Percentiles rank a stretch among this genome's conserved stretches.
Evolutionary conservation across 2,329 filamentous ascomycete species (phyloP).

Genomic region (Trichoderma atrobrunneum): DNA sequence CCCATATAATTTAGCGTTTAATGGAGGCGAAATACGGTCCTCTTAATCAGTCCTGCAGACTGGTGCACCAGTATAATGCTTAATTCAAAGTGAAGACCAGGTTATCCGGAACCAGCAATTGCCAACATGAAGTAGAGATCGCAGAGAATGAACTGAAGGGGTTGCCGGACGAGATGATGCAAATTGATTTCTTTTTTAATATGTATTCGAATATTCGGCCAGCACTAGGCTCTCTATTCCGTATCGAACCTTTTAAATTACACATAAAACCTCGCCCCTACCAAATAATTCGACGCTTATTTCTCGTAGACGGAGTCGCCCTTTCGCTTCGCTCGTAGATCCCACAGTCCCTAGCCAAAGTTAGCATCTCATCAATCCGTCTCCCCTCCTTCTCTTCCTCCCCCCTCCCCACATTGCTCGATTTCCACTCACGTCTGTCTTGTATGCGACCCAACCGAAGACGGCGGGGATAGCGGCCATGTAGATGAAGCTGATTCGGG

Average conservation of each 20-base stretch:
- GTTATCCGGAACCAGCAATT: not conserved
- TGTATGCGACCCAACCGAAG: slow-evolving; percentile 70
- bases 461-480: slow-evolving; percentile 68
- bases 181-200: not conserved
- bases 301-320: slow-evolving; percentile 82
- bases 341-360: slow-evolving; percentile 70
- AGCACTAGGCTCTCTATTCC: slow-evolving; percentile 28
- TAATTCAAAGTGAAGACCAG: not conserved
- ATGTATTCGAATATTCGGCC: not conserved
- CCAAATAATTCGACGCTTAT: slow-evolving; percentile 42
- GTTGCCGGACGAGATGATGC: not conserved
- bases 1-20: slow-evolving; percentile 23
- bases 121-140: not conserved
- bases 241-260: slow-evolving; percentile 36
- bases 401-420: not conserved
- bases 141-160: not conserved
- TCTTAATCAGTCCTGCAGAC: not conserved
- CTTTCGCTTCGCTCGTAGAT: slow-evolving; percentile 81
- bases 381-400: not conserved
- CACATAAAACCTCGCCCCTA: slow-evolving; percentile 34
- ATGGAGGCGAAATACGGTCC: not conserved
- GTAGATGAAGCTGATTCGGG: slow-evolving; percentile 75
- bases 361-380: slow-evolving; percentile 24
- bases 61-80: not conserved
- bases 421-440: slow-evolving; percentile 72